These are phyloP conservation scores for Penicillium sp. DNA, from an alignment of 2,329 filamentous ascomycete species.

Conservation along the genomic window DNA sequence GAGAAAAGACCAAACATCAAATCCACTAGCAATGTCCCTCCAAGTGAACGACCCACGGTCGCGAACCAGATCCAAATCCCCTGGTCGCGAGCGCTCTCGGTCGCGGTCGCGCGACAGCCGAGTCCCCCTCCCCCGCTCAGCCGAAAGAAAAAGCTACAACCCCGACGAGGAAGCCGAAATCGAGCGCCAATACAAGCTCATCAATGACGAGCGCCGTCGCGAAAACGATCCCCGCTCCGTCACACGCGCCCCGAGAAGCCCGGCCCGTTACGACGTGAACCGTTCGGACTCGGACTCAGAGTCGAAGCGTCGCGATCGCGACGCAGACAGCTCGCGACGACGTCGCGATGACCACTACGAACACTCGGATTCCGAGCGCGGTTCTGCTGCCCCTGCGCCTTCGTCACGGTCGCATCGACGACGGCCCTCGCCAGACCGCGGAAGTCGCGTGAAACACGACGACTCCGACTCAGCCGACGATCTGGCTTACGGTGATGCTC, in stretches of 20 bases:
- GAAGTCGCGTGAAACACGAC: conserved; percentile 16
- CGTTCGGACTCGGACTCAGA: conserved; percentile 25
- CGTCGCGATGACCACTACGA: conserved; percentile 28
- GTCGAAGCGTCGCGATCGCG: conserved; percentile 5
- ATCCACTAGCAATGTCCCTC: conserved; percentile 35
- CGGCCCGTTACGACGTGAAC: conserved; percentile 21
- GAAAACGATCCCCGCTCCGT: conserved; percentile 1
- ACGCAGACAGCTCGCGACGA: conserved; percentile 7
- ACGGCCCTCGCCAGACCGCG: conserved; percentile 22
- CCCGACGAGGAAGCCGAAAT: conserved; percentile 21
- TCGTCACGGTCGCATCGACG: conserved; percentile 20
- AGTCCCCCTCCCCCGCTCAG: conserved; percentile 30
- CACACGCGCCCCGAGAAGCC: conserved; percentile 16
- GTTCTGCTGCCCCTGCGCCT: conserved; percentile 3
- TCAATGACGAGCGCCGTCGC: conserved; percentile 15
- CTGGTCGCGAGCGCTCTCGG: conserved; percentile 44
- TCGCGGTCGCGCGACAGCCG: conserved; percentile 45
- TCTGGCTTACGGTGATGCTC: conserved; percentile 39
- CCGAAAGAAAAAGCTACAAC: conserved; percentile 15
- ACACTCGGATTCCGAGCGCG: conserved; percentile 22
- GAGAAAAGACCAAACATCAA: background rate
- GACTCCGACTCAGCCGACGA: conserved; percentile 34
- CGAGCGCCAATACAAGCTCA: conserved; percentile 22
- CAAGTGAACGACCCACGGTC: conserved; percentile 43
- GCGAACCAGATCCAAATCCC: conserved; percentile 47